Evolutionary conservation across 176 grass and related monocot species (phyloP).

Genomic region (Carex scoparia): DNA sequence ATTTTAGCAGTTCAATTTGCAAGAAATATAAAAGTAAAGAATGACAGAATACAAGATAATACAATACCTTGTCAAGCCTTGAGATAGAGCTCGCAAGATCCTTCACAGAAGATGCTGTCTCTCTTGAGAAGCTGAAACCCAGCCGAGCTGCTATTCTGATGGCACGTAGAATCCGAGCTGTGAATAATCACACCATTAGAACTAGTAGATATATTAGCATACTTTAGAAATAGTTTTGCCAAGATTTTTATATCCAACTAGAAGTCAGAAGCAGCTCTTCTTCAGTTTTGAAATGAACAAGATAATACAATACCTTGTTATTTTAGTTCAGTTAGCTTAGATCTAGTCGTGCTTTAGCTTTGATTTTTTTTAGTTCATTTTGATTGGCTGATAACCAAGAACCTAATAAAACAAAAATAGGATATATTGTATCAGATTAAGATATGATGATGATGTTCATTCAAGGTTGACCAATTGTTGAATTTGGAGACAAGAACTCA

Average conservation of each 20-base stretch:
- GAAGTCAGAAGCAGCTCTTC: neutral
- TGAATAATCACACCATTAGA: slow-evolving; percentile 31
- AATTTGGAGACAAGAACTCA: too few relatives aligned
- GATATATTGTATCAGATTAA: too few relatives aligned
- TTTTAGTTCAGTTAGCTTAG: too few relatives aligned
- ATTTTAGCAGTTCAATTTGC: neutral
- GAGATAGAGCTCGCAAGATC: slow-evolving; percentile 63
- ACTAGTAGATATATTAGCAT: neutral
- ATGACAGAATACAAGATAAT: slow-evolving; percentile 3
- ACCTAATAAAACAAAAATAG: too few relatives aligned
- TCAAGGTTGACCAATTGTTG: too few relatives aligned
- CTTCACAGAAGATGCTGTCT: slow-evolving; percentile 92
- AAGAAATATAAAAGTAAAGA: neutral
- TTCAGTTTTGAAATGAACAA: too few relatives aligned
- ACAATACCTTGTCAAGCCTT: slow-evolving; percentile 76
- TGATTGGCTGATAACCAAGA: too few relatives aligned
- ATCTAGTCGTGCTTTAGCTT: too few relatives aligned
- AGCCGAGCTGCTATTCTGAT: slow-evolving; percentile 99
- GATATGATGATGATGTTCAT: too few relatives aligned
- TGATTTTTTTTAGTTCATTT: too few relatives aligned
- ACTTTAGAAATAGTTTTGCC: slow-evolving; percentile 32
- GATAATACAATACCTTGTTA: too few relatives aligned
- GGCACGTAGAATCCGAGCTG: slow-evolving; percentile 98
- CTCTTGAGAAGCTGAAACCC: slow-evolving; percentile 83
- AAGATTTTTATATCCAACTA: neutral